phyloP scores from a whole-genome alignment of 306 rosid species.

The Rosa lucieae region DNA sequence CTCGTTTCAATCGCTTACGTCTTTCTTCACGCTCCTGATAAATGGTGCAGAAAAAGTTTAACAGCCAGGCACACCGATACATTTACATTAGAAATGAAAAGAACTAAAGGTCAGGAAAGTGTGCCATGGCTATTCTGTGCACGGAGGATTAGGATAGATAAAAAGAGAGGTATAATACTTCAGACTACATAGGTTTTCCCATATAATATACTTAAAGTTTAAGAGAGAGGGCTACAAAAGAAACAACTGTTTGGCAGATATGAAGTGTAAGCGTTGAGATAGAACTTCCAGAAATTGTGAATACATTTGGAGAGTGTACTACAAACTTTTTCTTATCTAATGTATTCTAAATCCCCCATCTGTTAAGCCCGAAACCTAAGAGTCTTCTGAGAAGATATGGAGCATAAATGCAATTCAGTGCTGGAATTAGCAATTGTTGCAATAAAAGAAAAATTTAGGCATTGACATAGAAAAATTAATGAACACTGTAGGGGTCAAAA shows the following conservation, averaged over 20 bases:
- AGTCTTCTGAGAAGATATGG: neutral
- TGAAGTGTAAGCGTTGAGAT: neutral
- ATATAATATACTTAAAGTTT: neutral
- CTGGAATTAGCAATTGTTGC: neutral
- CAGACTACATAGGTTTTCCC: neutral
- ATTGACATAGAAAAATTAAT: neutral
- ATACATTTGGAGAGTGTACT: neutral
- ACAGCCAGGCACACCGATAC: conserved; percentile 23
- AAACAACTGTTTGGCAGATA: neutral
- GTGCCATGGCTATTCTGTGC: neutral
- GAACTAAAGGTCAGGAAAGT: neutral
- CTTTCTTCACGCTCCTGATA: conserved; percentile 97
- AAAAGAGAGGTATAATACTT: neutral
- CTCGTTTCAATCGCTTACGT: conserved; percentile 75
- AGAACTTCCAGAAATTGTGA: neutral
- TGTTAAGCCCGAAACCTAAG: neutral
- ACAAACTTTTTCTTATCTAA: neutral
- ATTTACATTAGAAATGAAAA: neutral
- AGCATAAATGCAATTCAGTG: neutral
- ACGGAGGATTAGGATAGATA: neutral
- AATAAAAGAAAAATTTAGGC: neutral
- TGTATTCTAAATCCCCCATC: neutral
- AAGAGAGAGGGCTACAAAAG: neutral
- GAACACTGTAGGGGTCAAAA: neutral
- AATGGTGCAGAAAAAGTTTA: conserved; percentile 24